Percentiles rank a stretch among this genome's conserved stretches.
phyloP scores from a whole-genome alignment of 306 rosid genomes.

The Acmispon strigosus region DNA sequence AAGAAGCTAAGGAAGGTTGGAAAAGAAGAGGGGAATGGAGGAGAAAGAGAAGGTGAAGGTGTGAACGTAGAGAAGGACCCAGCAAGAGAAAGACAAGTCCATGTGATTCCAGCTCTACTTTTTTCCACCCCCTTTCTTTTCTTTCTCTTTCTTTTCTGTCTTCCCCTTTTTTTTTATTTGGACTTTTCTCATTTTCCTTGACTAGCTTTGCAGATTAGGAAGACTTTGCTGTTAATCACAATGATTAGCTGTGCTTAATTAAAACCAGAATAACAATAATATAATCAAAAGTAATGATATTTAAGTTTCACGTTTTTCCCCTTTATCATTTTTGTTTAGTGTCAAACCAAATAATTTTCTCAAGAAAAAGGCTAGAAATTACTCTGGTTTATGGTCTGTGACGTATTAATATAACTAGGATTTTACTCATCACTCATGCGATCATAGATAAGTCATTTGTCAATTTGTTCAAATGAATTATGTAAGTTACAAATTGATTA shows the following conservation, averaged over 20 bases:
- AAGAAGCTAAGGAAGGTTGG: constrained; percentile 24
- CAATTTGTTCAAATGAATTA: too few species aligned
- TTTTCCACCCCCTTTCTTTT: constrained; percentile 15
- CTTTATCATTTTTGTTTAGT: background rate
- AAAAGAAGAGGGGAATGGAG: constrained; percentile 32
- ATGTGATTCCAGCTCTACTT: constrained; percentile 96
- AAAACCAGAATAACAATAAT: background rate
- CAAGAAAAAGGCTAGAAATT: too few species aligned
- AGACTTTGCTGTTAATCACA: constrained; percentile 24
- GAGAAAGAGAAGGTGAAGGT: constrained; percentile 24
- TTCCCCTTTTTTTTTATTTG: constrained; percentile 13
- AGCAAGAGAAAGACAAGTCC: constrained; percentile 72
- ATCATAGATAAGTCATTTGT: too few species aligned
- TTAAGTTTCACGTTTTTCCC: background rate
- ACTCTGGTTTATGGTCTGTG: too few species aligned
- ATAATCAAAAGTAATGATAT: background rate
- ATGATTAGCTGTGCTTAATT: constrained; percentile 20
- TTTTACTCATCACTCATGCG: too few species aligned
- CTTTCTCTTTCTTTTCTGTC: background rate
- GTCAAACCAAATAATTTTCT: too few species aligned
- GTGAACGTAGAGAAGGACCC: constrained; percentile 31
- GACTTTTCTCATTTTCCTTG: constrained; percentile 22
- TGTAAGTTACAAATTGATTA: too few species aligned
- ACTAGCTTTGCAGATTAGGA: constrained; percentile 14
- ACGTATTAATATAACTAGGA: too few species aligned